Base-by-base conservation (phyloP, 2,329 filamentous ascomycete species). In the Xylaria arbuscula region DNA sequence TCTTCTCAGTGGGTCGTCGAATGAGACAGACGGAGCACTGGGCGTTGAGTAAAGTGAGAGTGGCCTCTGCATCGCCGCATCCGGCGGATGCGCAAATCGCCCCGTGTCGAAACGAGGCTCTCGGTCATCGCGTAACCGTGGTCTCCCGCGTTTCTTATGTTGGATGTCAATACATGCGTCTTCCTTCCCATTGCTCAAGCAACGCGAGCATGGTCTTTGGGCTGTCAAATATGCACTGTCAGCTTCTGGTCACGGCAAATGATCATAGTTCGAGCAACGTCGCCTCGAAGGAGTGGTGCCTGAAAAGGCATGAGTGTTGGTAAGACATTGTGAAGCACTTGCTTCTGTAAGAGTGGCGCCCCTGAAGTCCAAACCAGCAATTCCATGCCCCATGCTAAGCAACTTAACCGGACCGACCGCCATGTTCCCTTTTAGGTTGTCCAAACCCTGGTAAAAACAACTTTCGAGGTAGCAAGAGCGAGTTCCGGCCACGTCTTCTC, bases 101-200 rank as follows among this genome's bases (percentile, higher is more conserved):
- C 83, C 77, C 17, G 82, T 77, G 67, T 90, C 88, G 73, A 86
- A 89, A 70, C 88, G 84, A 57, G 85, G 76, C 71, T 90, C 88
- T 73, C 87, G 83, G 68, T 93, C 91, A 76, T 95, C 92, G 74
- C 92, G 88, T 72, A 96, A 83, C 71, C 93, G 87, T 68, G 93
- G 93, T 57, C 93, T 87, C 50, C 93, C 93, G 74, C 93, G 85
- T 79, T 95, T 96, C 80, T 95, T 96, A 80, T 96, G 93, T 76
- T 93, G 91, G 40, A 96, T 92, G 79, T 96, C 93, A 74, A 93
- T 85, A 77, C 93, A 96, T 8, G 90, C 86, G 66, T 94, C 92
- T 83, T 95, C 85, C 75, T 95, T 96, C 68, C 92, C 91, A 76
- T 93, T 93, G 74, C 89, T 89, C 40, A 92, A 82, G 77, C 93